phyloP scores from a whole-genome alignment of 306 rosid species.

The Ziziphus jujuba region DNA sequence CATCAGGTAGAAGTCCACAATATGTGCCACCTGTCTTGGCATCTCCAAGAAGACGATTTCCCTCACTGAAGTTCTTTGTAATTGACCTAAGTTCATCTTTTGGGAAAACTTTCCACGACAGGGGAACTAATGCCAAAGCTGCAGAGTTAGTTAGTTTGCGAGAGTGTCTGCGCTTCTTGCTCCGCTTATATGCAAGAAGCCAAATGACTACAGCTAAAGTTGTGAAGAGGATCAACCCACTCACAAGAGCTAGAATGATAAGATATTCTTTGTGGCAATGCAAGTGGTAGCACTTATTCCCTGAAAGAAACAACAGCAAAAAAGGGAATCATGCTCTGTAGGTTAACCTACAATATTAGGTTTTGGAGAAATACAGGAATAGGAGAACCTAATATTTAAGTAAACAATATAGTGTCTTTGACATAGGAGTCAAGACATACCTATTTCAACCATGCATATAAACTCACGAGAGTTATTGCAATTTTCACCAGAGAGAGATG shows the following conservation, averaged over 20 bases:
- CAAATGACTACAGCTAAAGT: constrained; percentile 82
- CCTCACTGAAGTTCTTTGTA: constrained; percentile 97
- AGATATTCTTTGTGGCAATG: constrained; percentile 90
- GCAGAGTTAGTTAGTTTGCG: constrained; percentile 71
- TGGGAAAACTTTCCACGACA: constrained; percentile 88
- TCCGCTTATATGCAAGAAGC: constrained; percentile 83
- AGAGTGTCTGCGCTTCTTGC: constrained; percentile 86
- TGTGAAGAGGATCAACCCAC: constrained; percentile 86
- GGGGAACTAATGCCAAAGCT: constrained; percentile 62
- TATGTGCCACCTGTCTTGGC: constrained; percentile 92
- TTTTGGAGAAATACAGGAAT: no score
- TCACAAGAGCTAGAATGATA: constrained; percentile 79
- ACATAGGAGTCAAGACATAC: constrained; percentile 37
- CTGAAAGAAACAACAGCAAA: constrained; percentile 40
- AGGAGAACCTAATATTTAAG: not conserved
- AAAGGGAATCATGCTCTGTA: not conserved
- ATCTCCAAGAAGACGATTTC: constrained; percentile 91
- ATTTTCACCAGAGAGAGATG: constrained; percentile 46
- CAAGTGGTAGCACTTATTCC: constrained; percentile 57
- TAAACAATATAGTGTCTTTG: not conserved
- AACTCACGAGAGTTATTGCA: constrained; percentile 56
- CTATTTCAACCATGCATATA: constrained; percentile 70
- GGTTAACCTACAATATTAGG: no score
- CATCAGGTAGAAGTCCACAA: constrained; percentile 83
- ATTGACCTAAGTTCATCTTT: constrained; percentile 87